Evolutionary conservation across 495 filamentous ascomycete genomes (phyloP), one percentile per base, ranked within the genome.

Genomic region (Neurospora sp.): DNA sequence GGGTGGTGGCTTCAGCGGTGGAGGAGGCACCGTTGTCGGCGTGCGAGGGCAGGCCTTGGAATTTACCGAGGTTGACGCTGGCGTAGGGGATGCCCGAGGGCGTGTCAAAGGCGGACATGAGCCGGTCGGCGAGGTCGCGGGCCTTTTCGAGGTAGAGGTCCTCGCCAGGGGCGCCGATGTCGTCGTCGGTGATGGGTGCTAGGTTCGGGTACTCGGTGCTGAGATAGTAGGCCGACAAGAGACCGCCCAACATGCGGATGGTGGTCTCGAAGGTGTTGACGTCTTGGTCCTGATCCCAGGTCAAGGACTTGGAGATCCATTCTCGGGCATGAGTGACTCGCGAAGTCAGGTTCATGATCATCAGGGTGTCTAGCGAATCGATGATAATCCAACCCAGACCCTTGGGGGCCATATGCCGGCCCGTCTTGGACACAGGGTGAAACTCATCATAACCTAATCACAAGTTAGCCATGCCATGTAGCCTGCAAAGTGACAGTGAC

Each of bases 251-350:
- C 94, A 99, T 98, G 72, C 96, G 92, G 74, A 98, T 99, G 1
- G 95, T 98, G 0, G 96, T 98, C 80, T 99, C 96, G 78, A 99
- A 99, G 0, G 94, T 98, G 81, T 92, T 98, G 46, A 99, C 96
- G 76, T 98, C 93, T 74, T 96, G 93, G 75, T 97, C 87, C 78
- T 97, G 93, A 72, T 97, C 89, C 80, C 96, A 98, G 18, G 88
- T 89, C 71, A 98, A 83, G 2, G 88, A 88, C 12, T 88, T 90
- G n/a, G 92, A 85, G 68, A 99, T 90, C 96, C 96, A 99, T 76
- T 97, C 87, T 40, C 94, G 88, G 48, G 96, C 94, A 78, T 96
- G 91, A 37, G 89, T 86, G 38, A 99, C 88, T 72, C 94, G 88
- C 27, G 88, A 93, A 12, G 96, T 98, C 66, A 97, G 84, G 78